Conservation (phyloP, 1,139 yeast species). For the Magnusiomyces sp. region DNA sequence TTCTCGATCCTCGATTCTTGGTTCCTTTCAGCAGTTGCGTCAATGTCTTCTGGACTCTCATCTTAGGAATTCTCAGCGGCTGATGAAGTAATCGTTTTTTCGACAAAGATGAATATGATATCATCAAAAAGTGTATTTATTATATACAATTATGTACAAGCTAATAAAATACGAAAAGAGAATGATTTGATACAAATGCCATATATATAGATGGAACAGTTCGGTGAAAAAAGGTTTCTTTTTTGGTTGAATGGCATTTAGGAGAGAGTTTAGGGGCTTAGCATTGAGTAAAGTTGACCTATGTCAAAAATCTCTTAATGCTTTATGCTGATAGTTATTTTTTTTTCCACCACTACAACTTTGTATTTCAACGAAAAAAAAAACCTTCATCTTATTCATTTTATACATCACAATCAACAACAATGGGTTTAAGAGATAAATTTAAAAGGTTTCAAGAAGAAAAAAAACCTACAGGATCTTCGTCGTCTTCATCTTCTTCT, state of each 20-base stretch:
- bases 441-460: constrained; percentile 1
- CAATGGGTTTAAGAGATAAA: constrained; percentile 8
- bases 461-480: not conserved
- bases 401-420: not conserved
- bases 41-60: constrained; percentile 31
- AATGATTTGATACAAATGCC: not conserved
- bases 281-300: too few species aligned
- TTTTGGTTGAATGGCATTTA: too few species aligned
- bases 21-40: constrained; percentile 31
- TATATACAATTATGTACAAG: too few species aligned
- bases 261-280: too few species aligned
- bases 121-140: too few species aligned
- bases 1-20: constrained; percentile 26
- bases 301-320: too few species aligned
- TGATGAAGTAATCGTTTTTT: not conserved
- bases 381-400: too few species aligned
- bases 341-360: too few species aligned
- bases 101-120: too few species aligned
- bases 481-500: too few species aligned
- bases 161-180: not conserved
- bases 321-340: too few species aligned
- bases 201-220: not conserved
- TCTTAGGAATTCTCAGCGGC: constrained; percentile 26
- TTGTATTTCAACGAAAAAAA: too few species aligned
- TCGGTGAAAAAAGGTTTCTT: not conserved